Base-by-base conservation (phyloP, 1,284 basidiomycete species). In the Melampsora americana region DNA sequence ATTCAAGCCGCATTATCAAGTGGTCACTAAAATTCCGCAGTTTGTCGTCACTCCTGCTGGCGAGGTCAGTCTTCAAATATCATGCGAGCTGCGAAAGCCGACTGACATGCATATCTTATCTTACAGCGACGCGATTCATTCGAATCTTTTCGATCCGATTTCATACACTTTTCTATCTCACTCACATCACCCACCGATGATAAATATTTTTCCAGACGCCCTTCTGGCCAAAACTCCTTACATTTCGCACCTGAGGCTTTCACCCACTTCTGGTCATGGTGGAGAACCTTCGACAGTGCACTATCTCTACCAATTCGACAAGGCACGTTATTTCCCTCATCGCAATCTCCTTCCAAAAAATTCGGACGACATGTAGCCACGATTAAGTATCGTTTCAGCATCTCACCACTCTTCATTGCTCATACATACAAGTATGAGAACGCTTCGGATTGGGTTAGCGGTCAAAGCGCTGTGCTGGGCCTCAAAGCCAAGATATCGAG, bases 201-300 rank as follows among this genome's bases (percentile, higher is more conserved):
- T 28, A 61, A 60, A 46, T 42, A 16, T 48, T 28, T 77, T 78
- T 39, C 74, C 71, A 35, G 75, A 74, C 66, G 67, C 20, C 67
- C 67, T 16, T 65, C 74, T n/a, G 83, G 81, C 9, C 83, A 85
- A 78, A 97, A 91, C 84, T 92, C 88, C 80, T 85, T 98, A 76
- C 92, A 98, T 84, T 87, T 97, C 53, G 92, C 90, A 1, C 93
- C 95, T 0, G 89, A 91, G 79, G 87, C 89, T 0, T 95, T 94
- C 80, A 87, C 92, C 5, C 92, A 95, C 82, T 98, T 99, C 84
- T 93, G 90, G 87, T 87, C 90, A 0, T 98, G 95, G 95, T 95
- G 91, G 88, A 85, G 81, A 77, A 85, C 95, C 12, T 98, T 98
- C 82, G 90, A 92, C 80, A 86, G 89, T 72, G 88, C 87, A 5